These are phyloP conservation scores for Corylus heterophylla DNA, from an alignment of 306 rosid species.

Conservation along the genomic window DNA sequence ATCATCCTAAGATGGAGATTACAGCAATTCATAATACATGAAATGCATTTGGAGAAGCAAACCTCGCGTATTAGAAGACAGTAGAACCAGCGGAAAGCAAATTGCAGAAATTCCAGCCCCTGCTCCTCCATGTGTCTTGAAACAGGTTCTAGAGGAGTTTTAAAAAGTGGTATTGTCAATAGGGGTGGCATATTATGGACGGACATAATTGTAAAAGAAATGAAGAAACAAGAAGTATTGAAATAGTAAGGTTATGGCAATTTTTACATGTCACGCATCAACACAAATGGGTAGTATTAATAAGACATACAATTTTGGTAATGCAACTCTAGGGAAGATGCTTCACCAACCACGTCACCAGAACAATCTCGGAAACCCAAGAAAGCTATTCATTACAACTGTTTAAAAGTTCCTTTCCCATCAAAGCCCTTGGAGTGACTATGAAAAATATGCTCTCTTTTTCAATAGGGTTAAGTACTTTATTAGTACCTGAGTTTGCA, in stretches of 20 bases:
- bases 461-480: background rate
- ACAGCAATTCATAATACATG: slow-evolving; percentile 2
- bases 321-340: slow-evolving; percentile 14
- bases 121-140: slow-evolving; percentile 94
- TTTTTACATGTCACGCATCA: background rate
- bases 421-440: slow-evolving; percentile 20
- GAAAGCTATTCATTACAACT: slow-evolving; percentile 1
- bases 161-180: slow-evolving; percentile 23
- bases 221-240: slow-evolving; percentile 6
- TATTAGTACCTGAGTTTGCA: too few species aligned
- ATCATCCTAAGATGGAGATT: slow-evolving; percentile 10
- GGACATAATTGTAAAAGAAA: background rate
- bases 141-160: slow-evolving; percentile 66
- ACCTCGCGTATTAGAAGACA: slow-evolving; percentile 98
- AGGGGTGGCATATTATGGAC: slow-evolving; percentile 15
- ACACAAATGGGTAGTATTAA: slow-evolving; percentile 2
- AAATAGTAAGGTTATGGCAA: slow-evolving; percentile 2
- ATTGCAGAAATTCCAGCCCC: slow-evolving; percentile 95
- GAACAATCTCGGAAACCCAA: background rate
- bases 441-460: slow-evolving; percentile 18
- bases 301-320: slow-evolving; percentile 5
- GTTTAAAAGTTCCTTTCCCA: background rate
- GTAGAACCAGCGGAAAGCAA: slow-evolving; percentile 99
- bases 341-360: background rate
- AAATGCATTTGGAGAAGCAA: slow-evolving; percentile 24